These are phyloP conservation scores for Fusarium buharicum DNA, from an alignment of 2,329 filamentous ascomycete species.

Conservation along the genomic window DNA sequence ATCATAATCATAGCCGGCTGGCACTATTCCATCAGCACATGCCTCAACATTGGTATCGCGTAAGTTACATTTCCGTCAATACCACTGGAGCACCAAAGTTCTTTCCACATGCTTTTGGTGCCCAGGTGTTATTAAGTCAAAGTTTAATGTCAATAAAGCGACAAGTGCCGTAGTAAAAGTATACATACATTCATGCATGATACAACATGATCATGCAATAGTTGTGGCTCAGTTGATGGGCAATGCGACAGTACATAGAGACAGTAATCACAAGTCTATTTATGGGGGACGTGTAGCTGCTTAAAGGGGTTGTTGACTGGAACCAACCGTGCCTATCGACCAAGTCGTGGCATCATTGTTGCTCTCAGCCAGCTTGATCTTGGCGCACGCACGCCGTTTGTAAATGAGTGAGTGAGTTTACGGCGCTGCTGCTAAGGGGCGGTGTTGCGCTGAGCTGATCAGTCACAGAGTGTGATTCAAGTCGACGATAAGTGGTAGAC, in stretches of 20 bases:
- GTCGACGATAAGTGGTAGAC: constrained; percentile 25
- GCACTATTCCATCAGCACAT: constrained; percentile 40
- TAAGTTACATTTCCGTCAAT: constrained; percentile 17
- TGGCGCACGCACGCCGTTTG: constrained; percentile 33
- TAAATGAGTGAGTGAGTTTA: constrained; percentile 14
- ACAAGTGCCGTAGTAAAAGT: constrained; percentile 9
- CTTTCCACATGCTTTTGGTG: background rate
- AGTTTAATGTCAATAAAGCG: constrained; percentile 6
- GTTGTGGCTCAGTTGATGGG: background rate
- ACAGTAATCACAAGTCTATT: constrained; percentile 6
- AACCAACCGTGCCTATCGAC: constrained; percentile 25
- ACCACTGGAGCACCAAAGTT: constrained; percentile 7
- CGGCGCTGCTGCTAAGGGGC: constrained; percentile 33
- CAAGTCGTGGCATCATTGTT: constrained; percentile 40
- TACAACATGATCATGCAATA: background rate
- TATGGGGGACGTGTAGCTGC: constrained; percentile 1
- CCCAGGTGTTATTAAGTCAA: constrained; percentile 6
- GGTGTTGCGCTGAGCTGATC: constrained; percentile 26
- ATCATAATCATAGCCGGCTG: constrained; percentile 39
- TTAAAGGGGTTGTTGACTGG: constrained; percentile 14
- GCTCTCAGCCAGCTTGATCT: constrained; percentile 31
- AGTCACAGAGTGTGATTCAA: constrained; percentile 27
- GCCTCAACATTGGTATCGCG: constrained; percentile 20
- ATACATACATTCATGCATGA: too few relatives aligned
- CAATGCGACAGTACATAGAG: background rate